Evolutionary conservation across 1,284 basidiomycete genomes (phyloP), one percentile per base, ranked within the genome.

Genomic region (Inonotus obliquus): DNA sequence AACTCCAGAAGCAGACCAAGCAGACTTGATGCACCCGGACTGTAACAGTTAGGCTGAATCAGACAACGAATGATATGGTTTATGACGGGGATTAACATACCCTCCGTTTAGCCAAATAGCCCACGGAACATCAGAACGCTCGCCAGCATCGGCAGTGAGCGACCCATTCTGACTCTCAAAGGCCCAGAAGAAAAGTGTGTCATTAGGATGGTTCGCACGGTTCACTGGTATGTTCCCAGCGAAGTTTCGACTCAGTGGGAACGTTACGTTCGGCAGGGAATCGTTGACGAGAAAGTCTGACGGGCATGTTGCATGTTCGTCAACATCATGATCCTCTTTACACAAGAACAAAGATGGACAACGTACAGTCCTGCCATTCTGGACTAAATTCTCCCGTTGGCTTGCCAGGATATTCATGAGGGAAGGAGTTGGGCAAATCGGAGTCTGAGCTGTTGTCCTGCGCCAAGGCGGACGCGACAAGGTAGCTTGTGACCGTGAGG

Each of bases 81-180:
- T 23, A 23, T 7, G 25, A 60, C 37, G 54, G 3, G 21, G 19
- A 37, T 14, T 49, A 29, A 54, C 81, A 65, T 70, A 86, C 79
- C 87, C 87, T 71, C 87, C 87, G 66, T 89, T 89, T 29, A 91
- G 70, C 87, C 87, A 91, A 54, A 90, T 86, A 9, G 81, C 81
- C 88, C 88, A 90, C 1, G 89, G 87, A 44, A 81, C 74, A n/a
- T 74, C 70, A 57, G 74, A 70, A 13, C 63, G 54, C 29, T 69
- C 69, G 25, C 65, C 65, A 17, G 65, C 67, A 19, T 67, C 57
- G 7, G 72, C 66, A 1, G 85, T 86, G 55, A 90, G 73, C 1
- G 87, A 88, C 1, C 85, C 86, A 11, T 76, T 70, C 3, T 75
- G 73, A 44, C 81, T 82, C 69, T 91, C 88, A 64, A 86, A 82